Evolutionary conservation across 2,329 filamentous ascomycete species (phyloP), one percentile per base, ranked within the genome.

Genomic region (Trichocomaceae sp.): DNA sequence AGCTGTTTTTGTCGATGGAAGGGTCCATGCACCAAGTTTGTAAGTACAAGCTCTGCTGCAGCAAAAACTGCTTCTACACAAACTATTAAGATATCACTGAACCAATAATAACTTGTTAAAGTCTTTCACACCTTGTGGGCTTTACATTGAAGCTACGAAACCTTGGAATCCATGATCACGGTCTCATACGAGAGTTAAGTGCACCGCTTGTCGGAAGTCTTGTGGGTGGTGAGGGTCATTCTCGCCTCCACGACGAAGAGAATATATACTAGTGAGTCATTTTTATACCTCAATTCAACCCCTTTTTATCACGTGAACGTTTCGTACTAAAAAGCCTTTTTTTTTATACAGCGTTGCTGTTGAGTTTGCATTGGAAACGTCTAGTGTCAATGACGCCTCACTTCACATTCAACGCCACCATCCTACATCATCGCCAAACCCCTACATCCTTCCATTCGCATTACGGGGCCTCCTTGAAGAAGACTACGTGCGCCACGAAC

Each of bases 121-220:
- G 80, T 66, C 85, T 99, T 50, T 89, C 90, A 2, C 89, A 96
- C 65, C 82, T 99, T 1, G 86, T 99, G 45, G 91, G 90, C 47
- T 96, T 99, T 68, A 87, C 88, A 0, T 82, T 97, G 60, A 97
- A 96, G 66, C 79, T 99, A 9, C 88, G 93, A 52, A 99, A 99
- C 66, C 81, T 96, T 1, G 93, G 93, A 33, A 81, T 97, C 22
- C 86, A 88, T 2, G 93, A 99, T 68, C 93, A 99, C 68, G 92
- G 92, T 5, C 81, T 99, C 6, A 86, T 99, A 60, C 85, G 90
- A 47, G 93, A 99, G 70, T 79, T 99, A 10, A 95, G 89, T 1
- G 80, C 86, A 1, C 90, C 93, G 2, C 79, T 99, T 1, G 93
- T 93, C 0, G 93, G 93, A 23, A 95, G 88, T 55, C 78, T 99